Evolutionary conservation across 768 basidiomycete genomes (phyloP), one percentile per base, ranked within the genome.

Genomic region (Suillus bovinus): DNA sequence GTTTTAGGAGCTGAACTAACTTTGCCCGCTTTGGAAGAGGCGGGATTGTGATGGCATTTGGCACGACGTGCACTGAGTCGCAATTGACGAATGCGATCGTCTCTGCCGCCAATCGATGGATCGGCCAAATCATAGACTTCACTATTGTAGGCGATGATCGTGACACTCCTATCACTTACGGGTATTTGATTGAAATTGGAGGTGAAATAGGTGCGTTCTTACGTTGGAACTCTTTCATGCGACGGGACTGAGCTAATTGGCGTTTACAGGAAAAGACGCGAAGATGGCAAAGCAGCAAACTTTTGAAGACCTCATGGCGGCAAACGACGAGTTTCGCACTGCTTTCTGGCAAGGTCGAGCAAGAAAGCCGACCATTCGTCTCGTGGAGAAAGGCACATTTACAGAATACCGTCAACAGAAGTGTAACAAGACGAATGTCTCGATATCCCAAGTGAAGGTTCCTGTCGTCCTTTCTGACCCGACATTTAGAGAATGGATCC

Each of bases 361-460:
- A 2, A 59, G 36, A 2, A 54, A 20, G 0, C 70, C 69, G 0
- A 66, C 65, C 16, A 56, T 66, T 22, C 62, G 63, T 29, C 39
- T 66, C 14, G 14, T 66, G 16, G 39, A 50, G 14, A 59, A 44
- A 17, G 65, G 60, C 0, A 58, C 65, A 1, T 66, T 66, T 44
- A 17, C n/a, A 20, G 63, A 64, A 36, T 66, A 50, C 39, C 54
- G 63, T 17, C 31, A n/a, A 22, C 54, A 63, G 65, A 58, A 41
- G 38, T 34, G 47, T 34, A 39, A 58, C 13, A 36, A 24, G 36
- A 17, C 50, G 46, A 44, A 42, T 0, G 42, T 36, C 10, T 50
- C 59, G 7, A 59, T 57, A 29, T 41, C 55, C 17, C 65, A 64
- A 16, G 58, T 58, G 38, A 64, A 66, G 55, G 60, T 66, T 16